Base-by-base conservation (phyloP, 108 stramenopile species). In the Chaetoceros muelleri region DNA sequence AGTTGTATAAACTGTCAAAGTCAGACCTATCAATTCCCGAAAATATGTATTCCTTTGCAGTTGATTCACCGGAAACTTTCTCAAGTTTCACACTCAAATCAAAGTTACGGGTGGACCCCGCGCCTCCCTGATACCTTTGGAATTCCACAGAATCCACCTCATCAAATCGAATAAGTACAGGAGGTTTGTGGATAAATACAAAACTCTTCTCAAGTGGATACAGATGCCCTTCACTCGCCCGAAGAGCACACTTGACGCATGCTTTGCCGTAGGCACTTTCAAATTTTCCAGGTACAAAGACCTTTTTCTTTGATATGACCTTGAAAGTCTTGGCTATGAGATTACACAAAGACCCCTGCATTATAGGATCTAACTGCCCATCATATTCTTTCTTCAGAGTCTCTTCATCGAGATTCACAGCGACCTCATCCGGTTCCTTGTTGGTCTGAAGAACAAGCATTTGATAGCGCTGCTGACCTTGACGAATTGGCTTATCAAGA, bases 121-220 rank as follows among this genome's bases (percentile, higher is more conserved):
- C 84, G 3, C 92, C 93, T 3, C 90, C 90, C 5, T 86, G 93
- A 31, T 92, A 95, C 18, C 98, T 86, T 64, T 97, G 89, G 64
- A 99, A 98, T 57, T 97, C 95, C 17, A 98, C 93, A 53, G 78
- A 76, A 55, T 91, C 91, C 21, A 99, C 76, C 59, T 99, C 99
- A 47, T 94, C 94, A 75, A 95, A 97, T 30, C 94, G 89, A 70
- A 99, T 92, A 48, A 96, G 60, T 26, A 95, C 79, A 28, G 98
- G 92, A 0, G 99, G 99, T 73, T 98, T 98, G 87, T 99, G 95
- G 53, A 99, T 97, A 80, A 98, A 99, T 63, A 99, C 82, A 78
- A 99, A 97, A 58, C 95, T 90, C 80, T 96, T 96, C 59, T 98
- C 94, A 40, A 99, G 75, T 3, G 98, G 98, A 65, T 97, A 99